Base-by-base conservation (phyloP, 2,329 filamentous ascomycete genomes). In the Diaporthe vaccinii region DNA sequence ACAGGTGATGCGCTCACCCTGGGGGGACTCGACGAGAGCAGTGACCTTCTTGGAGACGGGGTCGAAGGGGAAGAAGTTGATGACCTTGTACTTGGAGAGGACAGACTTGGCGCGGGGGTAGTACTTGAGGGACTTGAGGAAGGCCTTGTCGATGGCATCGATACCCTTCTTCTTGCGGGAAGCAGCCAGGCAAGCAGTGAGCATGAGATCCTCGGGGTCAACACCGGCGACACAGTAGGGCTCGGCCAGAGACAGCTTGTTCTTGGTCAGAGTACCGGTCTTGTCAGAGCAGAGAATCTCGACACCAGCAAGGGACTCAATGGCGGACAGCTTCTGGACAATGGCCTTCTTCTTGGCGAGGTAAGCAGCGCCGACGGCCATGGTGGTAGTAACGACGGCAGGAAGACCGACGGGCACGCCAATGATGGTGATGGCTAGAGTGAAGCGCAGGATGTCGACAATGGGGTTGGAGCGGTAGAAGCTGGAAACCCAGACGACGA, bases 131-230 rank as follows among this genome's bases (percentile, higher is more conserved):
- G 93, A 91, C 88, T 97, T 97, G 80, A 98, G 89, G 89, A 98
- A 98, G 83, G 95, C 95, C 89, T 96, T 97, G 90, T 98, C 95
- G 80, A 98, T 98, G 79, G 95, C 94, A 83, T 98, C 95, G 78
- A 98, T 96, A 88, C 95, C 95, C 89, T 97, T 97, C 91, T 96
- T 96, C 91, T 97, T 98, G 87, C 95, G 94, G 79, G 93, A 96
- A 78, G 95, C 95, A 81, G 95, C 95, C 82, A 98, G 87, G 84
- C 95, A 97, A 81, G 95, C 95, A 87, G 95, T 97, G 78, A 97
- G 89, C 94, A 98, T 97, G 78, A 98, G 93, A 81, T 97, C 95
- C 84, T 97, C 94, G 49, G 93, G 90, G 79, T 96, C 94, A 76
- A 97, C 93, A 82, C 95, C 95, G 77, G 90, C 88, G 77, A 97